phyloP scores from a whole-genome alignment of 768 basidiomycete genomes.

The Leccinellum rugosiceps region DNA sequence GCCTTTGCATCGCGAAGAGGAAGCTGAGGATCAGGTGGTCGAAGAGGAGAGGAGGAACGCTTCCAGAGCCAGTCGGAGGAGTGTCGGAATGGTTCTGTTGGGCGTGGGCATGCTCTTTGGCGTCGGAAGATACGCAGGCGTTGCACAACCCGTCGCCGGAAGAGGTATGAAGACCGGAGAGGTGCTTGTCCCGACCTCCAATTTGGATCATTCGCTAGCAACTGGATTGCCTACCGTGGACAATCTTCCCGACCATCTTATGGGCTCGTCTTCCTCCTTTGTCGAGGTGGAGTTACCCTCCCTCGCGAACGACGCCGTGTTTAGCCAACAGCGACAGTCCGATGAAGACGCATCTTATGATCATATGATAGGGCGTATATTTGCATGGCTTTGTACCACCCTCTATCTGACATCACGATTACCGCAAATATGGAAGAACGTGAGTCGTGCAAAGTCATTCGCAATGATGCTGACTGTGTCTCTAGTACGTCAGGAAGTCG shows the following conservation, averaged over 20 bases:
- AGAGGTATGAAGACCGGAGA: conserved; percentile 41
- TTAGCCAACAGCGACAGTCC: conserved; percentile 11
- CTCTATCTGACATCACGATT: conserved; percentile 91
- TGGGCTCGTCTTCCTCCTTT: not conserved
- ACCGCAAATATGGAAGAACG: conserved; percentile 99
- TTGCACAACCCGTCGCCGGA: conserved; percentile 25
- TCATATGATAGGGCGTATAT: conserved; percentile 81
- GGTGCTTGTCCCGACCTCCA: conserved; percentile 38
- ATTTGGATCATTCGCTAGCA: not conserved
- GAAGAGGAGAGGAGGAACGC: conserved; percentile 30
- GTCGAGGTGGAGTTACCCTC: conserved; percentile 21
- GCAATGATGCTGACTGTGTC: not conserved
- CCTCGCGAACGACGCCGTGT: not conserved
- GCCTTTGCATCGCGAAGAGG: conserved; percentile 39
- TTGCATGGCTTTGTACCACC: conserved; percentile 92
- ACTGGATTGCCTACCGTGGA: conserved; percentile 11
- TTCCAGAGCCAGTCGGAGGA: conserved; percentile 66
- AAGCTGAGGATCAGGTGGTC: conserved; percentile 23
- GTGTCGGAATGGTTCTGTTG: conserved; percentile 80
- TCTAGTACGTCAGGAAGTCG: conserved; percentile 82
- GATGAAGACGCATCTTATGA: conserved; percentile 37
- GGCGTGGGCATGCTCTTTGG: conserved; percentile 74
- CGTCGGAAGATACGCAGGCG: conserved; percentile 48
- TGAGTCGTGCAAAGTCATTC: conserved; percentile 41
- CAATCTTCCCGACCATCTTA: conserved; percentile 10